These are phyloP conservation scores for Aphanocladium album DNA, from an alignment of 2,329 filamentous ascomycete species.

Conservation along the genomic window DNA sequence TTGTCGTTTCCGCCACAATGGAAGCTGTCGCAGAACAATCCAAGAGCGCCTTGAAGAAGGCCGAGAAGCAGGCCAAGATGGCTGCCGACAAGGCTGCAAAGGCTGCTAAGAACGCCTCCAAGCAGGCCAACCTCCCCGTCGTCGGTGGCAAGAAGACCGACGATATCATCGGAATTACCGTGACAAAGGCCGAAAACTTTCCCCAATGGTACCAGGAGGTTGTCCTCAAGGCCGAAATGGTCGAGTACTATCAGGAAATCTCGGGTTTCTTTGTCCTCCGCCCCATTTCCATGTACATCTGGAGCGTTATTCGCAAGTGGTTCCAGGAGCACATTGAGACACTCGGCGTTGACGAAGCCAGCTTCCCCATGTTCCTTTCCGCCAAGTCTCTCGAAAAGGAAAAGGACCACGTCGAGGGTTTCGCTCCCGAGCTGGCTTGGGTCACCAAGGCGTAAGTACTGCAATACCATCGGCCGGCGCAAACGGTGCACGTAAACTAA, in stretches of 20 bases:
- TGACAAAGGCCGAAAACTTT: conserved; percentile 81
- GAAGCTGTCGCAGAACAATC: conserved; percentile 38
- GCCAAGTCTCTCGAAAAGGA: conserved; percentile 81
- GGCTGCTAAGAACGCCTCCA: conserved; percentile 49
- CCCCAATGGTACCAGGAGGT: conserved; percentile 97
- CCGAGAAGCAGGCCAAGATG: conserved; percentile 58
- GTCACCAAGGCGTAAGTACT: conserved; percentile 69
- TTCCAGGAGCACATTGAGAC: conserved; percentile 74
- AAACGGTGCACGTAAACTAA: background rate
- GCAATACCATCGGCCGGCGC: background rate
- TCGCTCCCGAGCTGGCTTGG: conserved; percentile 88
- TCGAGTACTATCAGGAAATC: conserved; percentile 92
- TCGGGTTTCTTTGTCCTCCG: conserved; percentile 96
- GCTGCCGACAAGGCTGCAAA: conserved; percentile 59
- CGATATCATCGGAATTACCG: conserved; percentile 82
- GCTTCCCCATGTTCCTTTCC: conserved; percentile 94
- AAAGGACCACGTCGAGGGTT: conserved; percentile 98
- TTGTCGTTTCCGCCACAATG: conserved; percentile 21
- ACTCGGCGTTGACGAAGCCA: conserved; percentile 90
- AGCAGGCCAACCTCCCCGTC: conserved; percentile 37
- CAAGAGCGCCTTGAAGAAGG: conserved; percentile 62
- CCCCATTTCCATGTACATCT: conserved; percentile 61
- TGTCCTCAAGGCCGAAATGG: conserved; percentile 92
- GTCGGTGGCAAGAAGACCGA: conserved; percentile 57
- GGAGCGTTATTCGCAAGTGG: conserved; percentile 62